Base-by-base conservation (phyloP, 179 eudicot species). In the Gypsophila paniculata region DNA sequence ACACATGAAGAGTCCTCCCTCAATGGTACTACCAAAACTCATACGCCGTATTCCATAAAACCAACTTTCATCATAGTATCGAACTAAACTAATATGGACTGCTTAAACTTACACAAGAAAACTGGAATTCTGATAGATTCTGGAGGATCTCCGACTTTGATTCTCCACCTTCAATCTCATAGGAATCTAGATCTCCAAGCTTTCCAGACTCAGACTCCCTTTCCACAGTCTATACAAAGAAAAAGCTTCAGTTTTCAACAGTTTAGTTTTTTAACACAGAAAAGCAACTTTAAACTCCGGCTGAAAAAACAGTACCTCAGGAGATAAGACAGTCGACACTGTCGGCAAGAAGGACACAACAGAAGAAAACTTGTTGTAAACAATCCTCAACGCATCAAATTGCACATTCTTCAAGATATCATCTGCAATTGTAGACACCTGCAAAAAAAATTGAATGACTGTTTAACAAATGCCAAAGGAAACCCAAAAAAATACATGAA, bases 91-190 rank as follows among this genome's bases (percentile, higher is more conserved):
- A 11, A 49, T 26, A 8, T 3, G 46, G 46, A 42, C 5, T 42
- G 6, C n/a, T 2, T 15, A n/a, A n/a, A 80, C 97, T 53, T 84
- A 90, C 97, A 79, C 96, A 91, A 55, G 97, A 88, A 77, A 91
- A 88, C 74, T 89, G 97, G 75, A 90, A 91, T 63, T 91, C 97
- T 6, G 88, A 8, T 36, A 91, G 85, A 80, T 91, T 91, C 79
- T 90, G 97, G 55, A 91, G 93, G 10, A 90, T 80, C 83, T 91
- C 97, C 15, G 91, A 86, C 87, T 92, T 92, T 1, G 98, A 79
- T 57, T 90, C 98, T 23, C 90, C 94, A 13, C 98, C 98, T 86
- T 92, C 98, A 77, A 92, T 87, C 86, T 92, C 98, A 81, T 90
- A 92, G 19, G 83, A 67, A 76, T 92, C 98, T 63, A 92, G 73